phyloP scores from a whole-genome alignment of 331 rosid genomes.

The Quercus phellos region DNA sequence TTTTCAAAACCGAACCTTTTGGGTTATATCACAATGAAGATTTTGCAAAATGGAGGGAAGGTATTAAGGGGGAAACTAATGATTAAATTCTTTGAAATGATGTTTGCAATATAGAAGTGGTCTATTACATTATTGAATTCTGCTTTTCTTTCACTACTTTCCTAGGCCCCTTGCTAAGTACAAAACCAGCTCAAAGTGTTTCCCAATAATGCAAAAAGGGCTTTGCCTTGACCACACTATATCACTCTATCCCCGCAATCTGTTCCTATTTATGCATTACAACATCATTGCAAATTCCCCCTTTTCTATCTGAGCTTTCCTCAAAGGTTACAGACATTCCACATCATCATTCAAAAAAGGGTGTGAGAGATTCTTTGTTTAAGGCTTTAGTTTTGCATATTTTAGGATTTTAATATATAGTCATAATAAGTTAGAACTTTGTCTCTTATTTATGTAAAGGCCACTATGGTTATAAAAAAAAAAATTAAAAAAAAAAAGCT shows the following conservation, averaged over 20 bases:
- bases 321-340: conserved; percentile 36
- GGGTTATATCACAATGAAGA: conserved; percentile 41
- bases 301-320: conserved; percentile 38
- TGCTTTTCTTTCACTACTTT: conserved; percentile 17
- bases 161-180: conserved; percentile 40
- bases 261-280: conserved; percentile 40
- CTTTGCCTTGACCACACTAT: conserved; percentile 42
- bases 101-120: conserved; percentile 42
- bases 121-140: conserved; percentile 37
- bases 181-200: conserved; percentile 67
- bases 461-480: conserved; percentile 7
- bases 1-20: conserved; percentile 48
- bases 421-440: conserved; percentile 31
- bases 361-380: conserved; percentile 31
- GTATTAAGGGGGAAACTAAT: conserved; percentile 29
- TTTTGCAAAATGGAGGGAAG: conserved; percentile 41
- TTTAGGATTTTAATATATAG: not conserved
- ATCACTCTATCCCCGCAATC: conserved; percentile 16
- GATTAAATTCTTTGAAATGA: conserved; percentile 47
- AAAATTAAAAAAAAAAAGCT: conserved; percentile 29
- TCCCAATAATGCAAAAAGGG: conserved; percentile 55
- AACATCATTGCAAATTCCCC: conserved; percentile 50
- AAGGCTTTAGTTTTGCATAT: conserved; percentile 27
- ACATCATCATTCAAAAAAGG: conserved; percentile 32
- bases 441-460: conserved; percentile 25